These are phyloP conservation scores for Phoma sp. DNA, from an alignment of 2,329 filamentous ascomycete species.

Conservation along the genomic window DNA sequence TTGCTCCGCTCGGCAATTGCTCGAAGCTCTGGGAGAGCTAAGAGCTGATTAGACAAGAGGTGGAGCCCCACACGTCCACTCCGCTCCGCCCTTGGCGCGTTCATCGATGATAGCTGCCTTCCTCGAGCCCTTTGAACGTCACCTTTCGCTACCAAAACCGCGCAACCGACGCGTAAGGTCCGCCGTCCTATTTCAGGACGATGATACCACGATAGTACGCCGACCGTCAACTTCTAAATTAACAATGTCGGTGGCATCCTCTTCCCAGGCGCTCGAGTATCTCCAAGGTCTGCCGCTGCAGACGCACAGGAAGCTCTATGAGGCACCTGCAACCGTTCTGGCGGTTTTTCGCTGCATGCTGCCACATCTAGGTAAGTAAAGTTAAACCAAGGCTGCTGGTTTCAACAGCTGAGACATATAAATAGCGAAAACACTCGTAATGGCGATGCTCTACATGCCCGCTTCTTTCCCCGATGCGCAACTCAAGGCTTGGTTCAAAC, in stretches of 20 bases:
- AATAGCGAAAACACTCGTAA: conserved; percentile 90
- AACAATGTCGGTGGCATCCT: conserved; percentile 62
- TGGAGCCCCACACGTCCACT: conserved; percentile 30
- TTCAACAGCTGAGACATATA: conserved; percentile 5
- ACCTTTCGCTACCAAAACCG: conserved; percentile 21
- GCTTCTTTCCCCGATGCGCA: conserved; percentile 79
- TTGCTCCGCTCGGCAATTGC: conserved; percentile 31
- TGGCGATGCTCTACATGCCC: conserved; percentile 92
- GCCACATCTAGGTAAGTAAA: conserved; percentile 75
- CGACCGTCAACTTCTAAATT: conserved; percentile 39
- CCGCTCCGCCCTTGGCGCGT: conserved; percentile 34
- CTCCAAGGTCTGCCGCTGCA: conserved; percentile 89
- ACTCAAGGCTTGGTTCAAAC: conserved; percentile 85
- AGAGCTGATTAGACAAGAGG: conserved; percentile 28
- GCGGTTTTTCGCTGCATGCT: conserved; percentile 98
- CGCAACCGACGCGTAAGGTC: conserved; percentile 24
- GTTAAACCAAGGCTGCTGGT: neutral
- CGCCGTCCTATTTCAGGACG: conserved; percentile 19
- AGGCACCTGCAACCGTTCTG: conserved; percentile 92
- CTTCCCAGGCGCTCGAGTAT: conserved; percentile 79
- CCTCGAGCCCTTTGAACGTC: conserved; percentile 9
- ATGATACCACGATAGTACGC: conserved; percentile 45
- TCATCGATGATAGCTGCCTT: conserved; percentile 21
- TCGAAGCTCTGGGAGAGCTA: conserved; percentile 7
- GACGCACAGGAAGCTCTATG: conserved; percentile 90